phyloP scores from a whole-genome alignment of 1,284 basidiomycete species.

The Sporisorium scitamineum region DNA sequence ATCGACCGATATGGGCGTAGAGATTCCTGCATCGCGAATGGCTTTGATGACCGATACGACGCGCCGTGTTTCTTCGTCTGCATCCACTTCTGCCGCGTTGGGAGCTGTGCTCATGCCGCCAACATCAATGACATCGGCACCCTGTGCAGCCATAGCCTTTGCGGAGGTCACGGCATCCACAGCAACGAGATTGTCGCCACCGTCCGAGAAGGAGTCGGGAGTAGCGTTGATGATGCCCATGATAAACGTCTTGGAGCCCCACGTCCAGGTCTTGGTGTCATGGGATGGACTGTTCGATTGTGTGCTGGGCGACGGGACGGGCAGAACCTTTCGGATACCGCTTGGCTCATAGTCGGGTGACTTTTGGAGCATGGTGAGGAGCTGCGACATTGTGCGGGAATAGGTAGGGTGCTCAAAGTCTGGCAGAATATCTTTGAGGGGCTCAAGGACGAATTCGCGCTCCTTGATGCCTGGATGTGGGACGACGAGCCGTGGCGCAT shows the following conservation, averaged over 20 bases:
- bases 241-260: constrained; percentile 74
- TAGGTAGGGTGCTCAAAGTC: constrained; percentile 64
- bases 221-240: constrained; percentile 97
- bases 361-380: constrained; percentile 57
- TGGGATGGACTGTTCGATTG: constrained; percentile 2
- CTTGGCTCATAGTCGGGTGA: constrained; percentile 49
- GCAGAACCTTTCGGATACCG: constrained; percentile 54
- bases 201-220: constrained; percentile 97
- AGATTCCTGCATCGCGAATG: constrained; percentile 61
- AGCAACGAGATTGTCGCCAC: constrained; percentile 73
- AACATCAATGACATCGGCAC: constrained; percentile 85
- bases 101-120: constrained; percentile 83
- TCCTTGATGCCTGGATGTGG: constrained; percentile 87
- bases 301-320: constrained; percentile 37
- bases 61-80: constrained; percentile 76
- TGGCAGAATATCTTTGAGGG: constrained; percentile 77
- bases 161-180: constrained; percentile 58
- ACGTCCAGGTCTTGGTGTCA: constrained; percentile 51
- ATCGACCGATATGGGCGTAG: constrained; percentile 83
- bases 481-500: constrained; percentile 79
- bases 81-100: constrained; percentile 51
- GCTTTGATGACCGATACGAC: constrained; percentile 76
- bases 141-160: constrained; percentile 51
- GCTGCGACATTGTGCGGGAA: constrained; percentile 59
- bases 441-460: constrained; percentile 90